These are phyloP conservation scores for Heimioporus sp. DNA, from an alignment of 768 basidiomycete species.

Conservation along the genomic window DNA sequence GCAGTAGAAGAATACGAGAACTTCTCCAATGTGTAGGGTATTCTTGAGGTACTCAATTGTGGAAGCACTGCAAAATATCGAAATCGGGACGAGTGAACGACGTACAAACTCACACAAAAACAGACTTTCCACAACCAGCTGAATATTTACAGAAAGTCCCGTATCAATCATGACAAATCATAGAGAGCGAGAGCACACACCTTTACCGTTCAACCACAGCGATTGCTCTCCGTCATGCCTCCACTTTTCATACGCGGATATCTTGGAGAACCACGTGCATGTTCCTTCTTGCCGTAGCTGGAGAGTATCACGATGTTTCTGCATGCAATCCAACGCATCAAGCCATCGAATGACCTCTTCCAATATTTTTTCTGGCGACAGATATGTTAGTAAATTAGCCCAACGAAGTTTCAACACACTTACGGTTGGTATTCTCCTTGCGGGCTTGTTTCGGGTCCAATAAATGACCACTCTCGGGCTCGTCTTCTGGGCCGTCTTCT, in stretches of 20 bases:
- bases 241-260: background rate
- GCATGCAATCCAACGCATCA: background rate
- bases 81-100: background rate
- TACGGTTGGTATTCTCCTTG: background rate
- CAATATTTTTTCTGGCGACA: background rate
- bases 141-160: background rate
- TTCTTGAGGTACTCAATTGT: background rate
- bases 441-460: background rate
- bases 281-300: background rate
- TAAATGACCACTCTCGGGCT: background rate
- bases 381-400: background rate
- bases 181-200: background rate
- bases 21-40: background rate
- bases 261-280: background rate
- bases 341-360: background rate
- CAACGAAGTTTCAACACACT: background rate
- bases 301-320: background rate
- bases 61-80: background rate
- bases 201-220: background rate
- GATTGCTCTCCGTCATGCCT: background rate
- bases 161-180: background rate
- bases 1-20: constrained; percentile 9
- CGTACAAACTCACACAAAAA: background rate
- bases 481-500: background rate
- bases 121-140: background rate